Evolutionary conservation across 83 land plant species (phyloP).

Genomic region (Picea engelmannii): DNA sequence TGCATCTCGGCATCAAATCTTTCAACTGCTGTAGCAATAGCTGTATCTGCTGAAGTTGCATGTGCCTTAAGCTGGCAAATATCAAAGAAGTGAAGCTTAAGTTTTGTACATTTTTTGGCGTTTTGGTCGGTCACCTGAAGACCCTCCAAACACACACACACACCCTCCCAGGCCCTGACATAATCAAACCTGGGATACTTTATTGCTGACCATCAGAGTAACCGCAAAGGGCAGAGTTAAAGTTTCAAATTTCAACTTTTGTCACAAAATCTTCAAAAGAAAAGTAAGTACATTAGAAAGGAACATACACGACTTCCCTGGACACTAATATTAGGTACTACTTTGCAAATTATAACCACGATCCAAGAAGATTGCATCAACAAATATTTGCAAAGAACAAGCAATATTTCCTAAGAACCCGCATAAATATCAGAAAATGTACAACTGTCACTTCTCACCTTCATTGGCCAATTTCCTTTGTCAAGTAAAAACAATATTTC

Average conservation of each 20-base stretch:
- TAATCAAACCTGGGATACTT: neutral
- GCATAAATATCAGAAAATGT: neutral
- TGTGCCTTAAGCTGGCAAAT: conserved; percentile 11
- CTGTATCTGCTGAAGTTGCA: conserved; percentile 25
- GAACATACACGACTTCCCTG: neutral
- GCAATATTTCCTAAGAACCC: neutral
- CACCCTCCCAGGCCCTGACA: neutral
- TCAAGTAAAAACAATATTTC: conserved; percentile 75
- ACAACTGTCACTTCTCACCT: conserved; percentile 33
- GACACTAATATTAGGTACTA: neutral
- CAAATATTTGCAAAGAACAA: neutral
- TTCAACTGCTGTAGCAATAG: neutral
- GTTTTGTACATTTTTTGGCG: neutral
- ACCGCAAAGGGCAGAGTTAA: neutral
- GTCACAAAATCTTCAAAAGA: neutral
- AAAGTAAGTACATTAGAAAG: neutral
- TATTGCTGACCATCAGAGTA: conserved; percentile 14
- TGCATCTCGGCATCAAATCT: conserved; percentile 39
- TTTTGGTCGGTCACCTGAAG: neutral
- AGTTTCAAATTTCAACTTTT: conserved; percentile 4
- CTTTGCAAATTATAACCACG: conserved; percentile 7
- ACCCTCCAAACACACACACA: conserved; percentile 1
- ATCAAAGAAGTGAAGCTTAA: conserved; percentile 9
- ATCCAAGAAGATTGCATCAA: neutral
- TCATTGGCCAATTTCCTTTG: conserved; percentile 53